These are phyloP conservation scores for Tritrichomonas foetus DNA, from an alignment of 208 protist genomes.

Conservation along the genomic window DNA sequence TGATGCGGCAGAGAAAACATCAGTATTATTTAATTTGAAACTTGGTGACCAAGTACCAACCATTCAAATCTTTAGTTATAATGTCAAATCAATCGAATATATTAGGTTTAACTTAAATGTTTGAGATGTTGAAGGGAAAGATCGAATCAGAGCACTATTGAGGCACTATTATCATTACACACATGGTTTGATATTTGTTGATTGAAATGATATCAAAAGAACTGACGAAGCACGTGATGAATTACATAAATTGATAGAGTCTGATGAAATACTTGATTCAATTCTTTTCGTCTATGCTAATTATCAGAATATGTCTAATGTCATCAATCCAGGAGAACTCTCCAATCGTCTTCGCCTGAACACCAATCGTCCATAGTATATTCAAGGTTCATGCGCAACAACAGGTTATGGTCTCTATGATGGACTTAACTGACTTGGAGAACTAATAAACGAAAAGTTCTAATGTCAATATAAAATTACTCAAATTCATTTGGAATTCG, in stretches of 20 bases:
- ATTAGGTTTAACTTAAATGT: conserved; percentile 91
- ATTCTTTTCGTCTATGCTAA: conserved; percentile 92
- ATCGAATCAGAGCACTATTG: conserved; percentile 84
- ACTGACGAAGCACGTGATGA: conserved; percentile 58
- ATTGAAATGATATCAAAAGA: conserved; percentile 82
- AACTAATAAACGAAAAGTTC: neutral
- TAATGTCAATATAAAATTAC: too few relatives aligned
- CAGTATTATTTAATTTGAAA: conserved; percentile 90
- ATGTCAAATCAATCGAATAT: conserved; percentile 85
- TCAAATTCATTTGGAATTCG: too few relatives aligned
- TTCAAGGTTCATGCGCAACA: conserved; percentile 82
- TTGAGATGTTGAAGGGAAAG: conserved; percentile 85
- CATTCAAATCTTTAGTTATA: conserved; percentile 69
- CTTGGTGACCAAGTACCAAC: conserved; percentile 83
- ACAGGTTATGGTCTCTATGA: conserved; percentile 86
- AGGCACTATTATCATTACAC: conserved; percentile 83
- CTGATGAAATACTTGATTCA: conserved; percentile 83
- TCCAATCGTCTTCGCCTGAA: conserved; percentile 84
- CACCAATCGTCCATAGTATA: conserved; percentile 74
- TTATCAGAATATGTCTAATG: conserved; percentile 95
- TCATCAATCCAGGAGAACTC: conserved; percentile 85
- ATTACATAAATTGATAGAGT: conserved; percentile 76
- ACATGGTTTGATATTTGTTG: conserved; percentile 88
- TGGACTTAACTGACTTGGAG: conserved; percentile 83
- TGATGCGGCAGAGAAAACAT: conserved; percentile 85